Evolutionary conservation across 2,329 filamentous ascomycete genomes (phyloP).

Genomic region (Fusarium virguliforme): DNA sequence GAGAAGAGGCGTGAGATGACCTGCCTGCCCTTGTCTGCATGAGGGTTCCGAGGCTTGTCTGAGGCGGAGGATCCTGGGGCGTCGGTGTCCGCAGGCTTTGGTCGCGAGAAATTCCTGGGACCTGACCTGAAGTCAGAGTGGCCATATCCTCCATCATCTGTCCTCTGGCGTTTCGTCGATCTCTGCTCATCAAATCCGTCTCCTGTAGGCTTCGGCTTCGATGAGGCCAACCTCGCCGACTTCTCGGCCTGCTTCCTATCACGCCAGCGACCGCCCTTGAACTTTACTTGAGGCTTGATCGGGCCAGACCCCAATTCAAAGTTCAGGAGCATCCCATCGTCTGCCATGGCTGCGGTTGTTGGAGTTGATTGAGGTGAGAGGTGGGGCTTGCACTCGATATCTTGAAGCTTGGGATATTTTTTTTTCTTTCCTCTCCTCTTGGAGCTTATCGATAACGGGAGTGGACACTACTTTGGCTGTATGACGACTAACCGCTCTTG

Average conservation of each 20-base stretch:
- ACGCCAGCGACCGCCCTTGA: slow-evolving; percentile 95
- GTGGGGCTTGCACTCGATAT: slow-evolving; percentile 42
- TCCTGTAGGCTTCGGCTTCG: slow-evolving; percentile 41
- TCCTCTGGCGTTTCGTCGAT: slow-evolving; percentile 65
- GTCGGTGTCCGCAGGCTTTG: slow-evolving; percentile 35
- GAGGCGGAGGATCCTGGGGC: slow-evolving; percentile 31
- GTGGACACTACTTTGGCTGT: not conserved
- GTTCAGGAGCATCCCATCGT: slow-evolving; percentile 95
- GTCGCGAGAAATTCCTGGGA: slow-evolving; percentile 30
- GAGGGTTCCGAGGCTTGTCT: slow-evolving; percentile 44
- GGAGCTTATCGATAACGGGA: slow-evolving; percentile 47
- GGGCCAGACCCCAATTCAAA: slow-evolving; percentile 83
- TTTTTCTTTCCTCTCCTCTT: slow-evolving; percentile 29
- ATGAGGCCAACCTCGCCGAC: slow-evolving; percentile 51
- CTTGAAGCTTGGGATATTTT: slow-evolving; percentile 24
- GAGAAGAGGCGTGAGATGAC: slow-evolving; percentile 94
- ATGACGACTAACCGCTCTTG: not conserved
- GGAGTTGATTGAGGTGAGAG: slow-evolving; percentile 40
- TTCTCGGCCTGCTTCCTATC: slow-evolving; percentile 81
- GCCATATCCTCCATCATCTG: slow-evolving; percentile 37
- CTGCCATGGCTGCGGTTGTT: slow-evolving; percentile 75
- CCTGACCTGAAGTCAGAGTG: slow-evolving; percentile 37
- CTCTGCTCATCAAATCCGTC: slow-evolving; percentile 53
- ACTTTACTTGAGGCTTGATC: slow-evolving; percentile 73
- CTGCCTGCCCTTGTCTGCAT: slow-evolving; percentile 60